Evolutionary conservation across 495 filamentous ascomycete species (phyloP), one percentile per base, ranked within the genome.

Genomic region (Aspergillus saccharolyticus): DNA sequence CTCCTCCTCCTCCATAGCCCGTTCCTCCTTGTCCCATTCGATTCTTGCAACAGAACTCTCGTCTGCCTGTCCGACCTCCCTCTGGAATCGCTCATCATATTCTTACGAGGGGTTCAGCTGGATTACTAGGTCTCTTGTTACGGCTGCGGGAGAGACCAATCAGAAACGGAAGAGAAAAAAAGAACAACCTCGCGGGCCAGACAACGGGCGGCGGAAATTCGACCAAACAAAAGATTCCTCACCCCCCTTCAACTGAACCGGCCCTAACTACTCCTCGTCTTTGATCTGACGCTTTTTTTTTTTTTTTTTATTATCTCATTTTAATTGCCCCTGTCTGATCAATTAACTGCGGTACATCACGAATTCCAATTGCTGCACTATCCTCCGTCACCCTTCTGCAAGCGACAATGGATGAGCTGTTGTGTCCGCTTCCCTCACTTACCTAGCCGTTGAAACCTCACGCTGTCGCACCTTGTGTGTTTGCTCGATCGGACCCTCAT

Each of bases 391-490:
- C 16, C 51, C 16, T 50, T 30, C 42, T 39, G 8, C 57, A 48
- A 65, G 61, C 64, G 65, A 73, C 66, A 65, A 76, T 76, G 74
- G 74, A 72, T 68, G 60, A 66, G 57, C 65, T 66, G 70, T 65
- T 50, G 66, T 62, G 66, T 55, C 57, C 52, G 55, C 46, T 57
- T 63, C 63, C 67, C 57, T 63, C 56, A 64, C 62, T 65, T 55
- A 69, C 64, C 54, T 69, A 74, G 67, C 69, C 65, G 61, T 54
- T 63, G 54, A 61, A 64, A 49, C 47, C 55, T 64, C 33, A 58
- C 60, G 58, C 60, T 53, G 58, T 66, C 55, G 54, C 59, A 64
- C 56, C 51, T 58, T 55, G 7, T 39, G 33, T 39, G 60, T 63
- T 63, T 60, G 60, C 58, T 62, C 59, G 30, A 65, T 42, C 54